Conservation (phyloP, 176 grass and related monocot species). For the Saccharum spontaneum region DNA sequence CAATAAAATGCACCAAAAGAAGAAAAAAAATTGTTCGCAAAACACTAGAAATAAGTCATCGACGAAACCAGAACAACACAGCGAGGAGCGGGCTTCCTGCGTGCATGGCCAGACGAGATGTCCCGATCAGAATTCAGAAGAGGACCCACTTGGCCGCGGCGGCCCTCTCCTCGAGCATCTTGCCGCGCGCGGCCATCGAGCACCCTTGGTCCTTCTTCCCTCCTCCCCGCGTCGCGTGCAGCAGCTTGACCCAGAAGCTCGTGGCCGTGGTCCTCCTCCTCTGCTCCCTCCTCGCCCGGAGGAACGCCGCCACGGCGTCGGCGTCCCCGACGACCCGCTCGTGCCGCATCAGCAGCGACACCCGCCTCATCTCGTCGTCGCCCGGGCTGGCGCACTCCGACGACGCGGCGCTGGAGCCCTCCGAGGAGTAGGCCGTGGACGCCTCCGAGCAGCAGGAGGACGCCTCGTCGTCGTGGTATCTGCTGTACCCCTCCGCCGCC, state of each 20-base stretch:
- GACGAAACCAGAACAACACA: neutral
- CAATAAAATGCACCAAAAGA: neutral
- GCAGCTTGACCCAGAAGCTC: constrained; percentile 72
- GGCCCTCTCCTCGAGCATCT: constrained; percentile 48
- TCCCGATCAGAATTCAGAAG: constrained; percentile 13
- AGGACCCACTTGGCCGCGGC: constrained; percentile 63
- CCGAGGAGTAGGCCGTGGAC: constrained; percentile 42
- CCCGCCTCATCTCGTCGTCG: constrained; percentile 33
- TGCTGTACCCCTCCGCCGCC: neutral
- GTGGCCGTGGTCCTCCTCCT: constrained; percentile 27
- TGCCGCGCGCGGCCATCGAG: constrained; percentile 44
- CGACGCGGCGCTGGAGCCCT: constrained; percentile 4
- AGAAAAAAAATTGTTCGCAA: neutral
- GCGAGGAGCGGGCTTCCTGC: neutral
- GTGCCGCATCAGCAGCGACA: constrained; percentile 53
- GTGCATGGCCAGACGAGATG: neutral
- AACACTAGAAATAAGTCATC: constrained; percentile 9
- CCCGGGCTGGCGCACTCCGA: constrained; percentile 32
- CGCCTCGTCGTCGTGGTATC: neutral
- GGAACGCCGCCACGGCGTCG: constrained; percentile 38
- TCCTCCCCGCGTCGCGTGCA: constrained; percentile 42
- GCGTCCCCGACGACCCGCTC: constrained; percentile 37
- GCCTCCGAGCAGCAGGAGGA: constrained; percentile 50
- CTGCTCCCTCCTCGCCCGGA: constrained; percentile 24
- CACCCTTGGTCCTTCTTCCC: constrained; percentile 44